These are phyloP conservation scores for Pueraria montana DNA, from an alignment of 306 rosid genomes.

Conservation along the genomic window DNA sequence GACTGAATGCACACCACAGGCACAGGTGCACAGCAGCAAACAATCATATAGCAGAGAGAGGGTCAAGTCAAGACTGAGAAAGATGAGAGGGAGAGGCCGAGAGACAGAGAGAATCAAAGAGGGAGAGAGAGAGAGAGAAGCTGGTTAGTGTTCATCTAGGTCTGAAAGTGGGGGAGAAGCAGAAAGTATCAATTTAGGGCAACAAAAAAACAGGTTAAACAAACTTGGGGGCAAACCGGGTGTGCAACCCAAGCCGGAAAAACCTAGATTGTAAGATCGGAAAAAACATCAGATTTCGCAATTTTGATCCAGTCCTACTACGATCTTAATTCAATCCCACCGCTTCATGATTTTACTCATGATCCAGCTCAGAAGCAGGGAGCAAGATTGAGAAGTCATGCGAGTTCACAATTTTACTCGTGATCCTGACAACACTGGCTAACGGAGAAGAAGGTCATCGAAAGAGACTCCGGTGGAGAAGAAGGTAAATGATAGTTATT, in stretches of 20 bases:
- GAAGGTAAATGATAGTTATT: background rate
- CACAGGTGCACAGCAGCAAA: background rate
- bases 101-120: background rate
- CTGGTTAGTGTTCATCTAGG: background rate
- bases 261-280: background rate
- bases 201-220: background rate
- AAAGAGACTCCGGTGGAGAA: background rate
- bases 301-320: background rate
- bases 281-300: background rate
- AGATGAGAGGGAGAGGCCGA: background rate
- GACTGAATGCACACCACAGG: background rate
- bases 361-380: background rate
- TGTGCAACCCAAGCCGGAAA: background rate
- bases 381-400: background rate
- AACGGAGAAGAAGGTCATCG: background rate
- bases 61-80: background rate
- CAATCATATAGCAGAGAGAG: background rate
- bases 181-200: background rate
- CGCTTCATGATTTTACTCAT: background rate
- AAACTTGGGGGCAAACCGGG: background rate
- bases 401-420: background rate
- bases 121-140: background rate
- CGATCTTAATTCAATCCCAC: background rate
- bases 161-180: background rate
- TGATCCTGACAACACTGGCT: background rate